These are phyloP conservation scores for Tetradesmus lagerheimii DNA, from an alignment of 139 green algal species.

Conservation along the genomic window DNA sequence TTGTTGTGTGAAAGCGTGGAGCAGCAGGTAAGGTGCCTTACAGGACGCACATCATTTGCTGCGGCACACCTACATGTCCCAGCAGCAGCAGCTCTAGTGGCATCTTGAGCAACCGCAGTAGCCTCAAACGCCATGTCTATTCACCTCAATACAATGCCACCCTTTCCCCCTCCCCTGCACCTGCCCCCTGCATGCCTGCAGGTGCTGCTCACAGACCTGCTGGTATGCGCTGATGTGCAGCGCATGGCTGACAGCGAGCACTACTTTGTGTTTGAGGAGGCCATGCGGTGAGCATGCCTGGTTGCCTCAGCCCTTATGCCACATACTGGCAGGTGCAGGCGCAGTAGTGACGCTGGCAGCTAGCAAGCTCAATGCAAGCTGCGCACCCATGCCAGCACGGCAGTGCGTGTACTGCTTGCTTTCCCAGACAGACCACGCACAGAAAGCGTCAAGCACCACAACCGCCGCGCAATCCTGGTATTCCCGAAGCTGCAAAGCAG, in stretches of 20 bases:
- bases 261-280: slow-evolving; percentile 80
- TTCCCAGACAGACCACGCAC: no score
- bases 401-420: no score
- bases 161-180: no score
- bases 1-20: slow-evolving; percentile 4
- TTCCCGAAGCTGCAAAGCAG: no score
- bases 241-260: slow-evolving; percentile 55
- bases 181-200: no score
- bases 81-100: no score
- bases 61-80: background rate
- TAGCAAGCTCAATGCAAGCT: background rate
- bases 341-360: background rate
- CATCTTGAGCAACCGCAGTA: no score
- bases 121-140: no score
- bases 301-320: background rate
- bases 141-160: no score
- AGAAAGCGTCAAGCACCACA: background rate
- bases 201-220: slow-evolving; percentile 62
- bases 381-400: no score
- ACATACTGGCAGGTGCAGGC: background rate
- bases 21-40: slow-evolving; percentile 5
- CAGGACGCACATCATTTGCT: background rate
- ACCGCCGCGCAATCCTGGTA: no score
- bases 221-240: slow-evolving; percentile 58
- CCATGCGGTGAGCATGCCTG: slow-evolving; percentile 48